phyloP scores from a whole-genome alignment of 148 eudicot genomes.

The Selenicereus undatus region DNA sequence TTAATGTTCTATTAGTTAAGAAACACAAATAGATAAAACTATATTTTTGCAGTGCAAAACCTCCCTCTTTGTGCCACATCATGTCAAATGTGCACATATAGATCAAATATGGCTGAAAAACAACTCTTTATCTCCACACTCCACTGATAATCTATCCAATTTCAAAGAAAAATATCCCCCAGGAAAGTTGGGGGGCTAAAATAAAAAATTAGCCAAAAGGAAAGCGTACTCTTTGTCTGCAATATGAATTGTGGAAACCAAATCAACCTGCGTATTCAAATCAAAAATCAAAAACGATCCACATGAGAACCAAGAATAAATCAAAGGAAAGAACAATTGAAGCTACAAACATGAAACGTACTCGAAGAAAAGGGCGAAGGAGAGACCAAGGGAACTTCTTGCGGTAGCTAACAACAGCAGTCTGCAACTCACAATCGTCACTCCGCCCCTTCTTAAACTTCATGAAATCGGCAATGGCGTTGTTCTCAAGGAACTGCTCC shows the following conservation, averaged over 20 bases:
- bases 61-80: background rate
- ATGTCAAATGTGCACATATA: background rate
- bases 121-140: background rate
- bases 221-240: slow-evolving; percentile 80
- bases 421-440: slow-evolving; percentile 56
- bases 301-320: background rate
- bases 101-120: background rate
- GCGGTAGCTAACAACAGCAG: slow-evolving; percentile 81
- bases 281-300: background rate
- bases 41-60: background rate
- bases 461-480: slow-evolving; percentile 86
- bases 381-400: slow-evolving; percentile 95
- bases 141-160: background rate
- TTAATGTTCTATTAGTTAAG: background rate
- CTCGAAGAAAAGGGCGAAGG: slow-evolving; percentile 79
- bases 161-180: background rate
- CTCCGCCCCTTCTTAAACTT: slow-evolving; percentile 49
- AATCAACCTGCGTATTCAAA: slow-evolving; percentile 71
- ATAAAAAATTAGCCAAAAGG: background rate
- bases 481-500: slow-evolving; percentile 48
- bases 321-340: background rate
- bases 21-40: background rate
- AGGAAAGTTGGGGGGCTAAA: background rate
- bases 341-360: slow-evolving; percentile 5
- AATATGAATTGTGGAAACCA: slow-evolving; percentile 96